Conservation (phyloP, 257 asterid genomes). For the Ilex asprella region DNA sequence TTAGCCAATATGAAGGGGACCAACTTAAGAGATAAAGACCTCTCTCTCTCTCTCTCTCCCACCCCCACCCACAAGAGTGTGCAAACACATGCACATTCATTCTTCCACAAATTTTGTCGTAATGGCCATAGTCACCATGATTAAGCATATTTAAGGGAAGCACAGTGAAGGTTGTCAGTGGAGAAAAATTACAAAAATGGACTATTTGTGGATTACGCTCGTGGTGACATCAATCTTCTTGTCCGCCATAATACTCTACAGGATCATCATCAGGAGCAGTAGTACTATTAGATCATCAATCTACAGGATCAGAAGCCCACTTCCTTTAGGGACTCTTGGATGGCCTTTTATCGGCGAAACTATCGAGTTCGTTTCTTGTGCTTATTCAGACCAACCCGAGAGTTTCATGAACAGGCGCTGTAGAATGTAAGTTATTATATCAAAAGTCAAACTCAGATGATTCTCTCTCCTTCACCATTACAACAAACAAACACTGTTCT, state of each 20-base stretch:
- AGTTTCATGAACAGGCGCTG: slow-evolving; percentile 67
- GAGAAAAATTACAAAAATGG: slow-evolving; percentile 12
- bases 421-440: slow-evolving; percentile 38
- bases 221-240: slow-evolving; percentile 24
- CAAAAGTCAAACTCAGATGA: background rate
- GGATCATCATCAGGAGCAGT: slow-evolving; percentile 18
- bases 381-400: slow-evolving; percentile 71
- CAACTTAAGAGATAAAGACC: background rate
- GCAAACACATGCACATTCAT: slow-evolving; percentile 22
- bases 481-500: background rate
- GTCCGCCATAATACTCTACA: slow-evolving; percentile 24
- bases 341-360: slow-evolving; percentile 90
- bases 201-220: slow-evolving; percentile 22
- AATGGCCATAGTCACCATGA: background rate
- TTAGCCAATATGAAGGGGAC: no score
- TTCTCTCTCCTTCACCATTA: background rate
- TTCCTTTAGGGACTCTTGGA: slow-evolving; percentile 77
- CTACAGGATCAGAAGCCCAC: slow-evolving; percentile 7
- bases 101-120: background rate
- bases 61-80: background rate
- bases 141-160: background rate
- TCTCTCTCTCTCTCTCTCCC: slow-evolving; percentile 9
- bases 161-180: background rate
- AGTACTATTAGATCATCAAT: slow-evolving; percentile 1
- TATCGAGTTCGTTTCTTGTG: slow-evolving; percentile 67